Percentiles rank a stretch among this genome's conserved stretches.
These are phyloP conservation scores for Boletus mariae DNA, from an alignment of 1,284 basidiomycete species.

Conservation along the genomic window DNA sequence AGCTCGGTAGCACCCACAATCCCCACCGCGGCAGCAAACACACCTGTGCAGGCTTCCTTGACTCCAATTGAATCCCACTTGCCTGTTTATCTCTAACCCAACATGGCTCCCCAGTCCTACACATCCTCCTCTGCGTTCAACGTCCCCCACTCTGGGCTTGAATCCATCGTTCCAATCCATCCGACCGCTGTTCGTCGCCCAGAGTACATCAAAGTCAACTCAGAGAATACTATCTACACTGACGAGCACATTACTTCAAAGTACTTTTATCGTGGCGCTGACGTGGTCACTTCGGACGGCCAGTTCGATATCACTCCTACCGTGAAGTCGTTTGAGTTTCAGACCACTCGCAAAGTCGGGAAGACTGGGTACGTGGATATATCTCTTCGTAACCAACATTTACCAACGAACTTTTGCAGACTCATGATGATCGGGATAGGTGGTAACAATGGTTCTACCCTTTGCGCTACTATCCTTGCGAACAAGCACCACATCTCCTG, in stretches of 20 bases:
- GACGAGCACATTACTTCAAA: constrained; percentile 81
- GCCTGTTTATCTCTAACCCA: constrained; percentile 22
- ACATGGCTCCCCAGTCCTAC: constrained; percentile 51
- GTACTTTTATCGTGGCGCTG: constrained; percentile 80
- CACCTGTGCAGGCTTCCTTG: constrained; percentile 59
- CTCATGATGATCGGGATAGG: constrained; percentile 97
- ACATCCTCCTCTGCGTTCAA: constrained; percentile 58
- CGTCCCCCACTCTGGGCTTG: constrained; percentile 63
- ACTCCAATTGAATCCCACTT: constrained; percentile 41
- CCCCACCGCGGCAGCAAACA: constrained; percentile 73
- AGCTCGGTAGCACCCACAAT: constrained; percentile 77
- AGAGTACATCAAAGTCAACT: constrained; percentile 79
- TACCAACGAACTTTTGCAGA: constrained; percentile 40
- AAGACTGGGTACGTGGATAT: constrained; percentile 80
- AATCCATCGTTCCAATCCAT: constrained; percentile 68
- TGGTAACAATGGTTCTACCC: constrained; percentile 96
- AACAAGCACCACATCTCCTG: constrained; percentile 94
- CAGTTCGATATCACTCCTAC: constrained; percentile 79
- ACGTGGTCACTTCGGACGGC: constrained; percentile 66
- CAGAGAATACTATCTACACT: constrained; percentile 78
- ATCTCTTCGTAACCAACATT: constrained; percentile 9
- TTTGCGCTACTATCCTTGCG: constrained; percentile 93
- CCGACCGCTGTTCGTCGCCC: constrained; percentile 81
- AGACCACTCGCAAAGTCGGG: constrained; percentile 82
- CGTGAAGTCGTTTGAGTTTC: constrained; percentile 83